Evolutionary conservation across 1,284 basidiomycete genomes (phyloP).

Genomic region (Trametes hirsuta): DNA sequence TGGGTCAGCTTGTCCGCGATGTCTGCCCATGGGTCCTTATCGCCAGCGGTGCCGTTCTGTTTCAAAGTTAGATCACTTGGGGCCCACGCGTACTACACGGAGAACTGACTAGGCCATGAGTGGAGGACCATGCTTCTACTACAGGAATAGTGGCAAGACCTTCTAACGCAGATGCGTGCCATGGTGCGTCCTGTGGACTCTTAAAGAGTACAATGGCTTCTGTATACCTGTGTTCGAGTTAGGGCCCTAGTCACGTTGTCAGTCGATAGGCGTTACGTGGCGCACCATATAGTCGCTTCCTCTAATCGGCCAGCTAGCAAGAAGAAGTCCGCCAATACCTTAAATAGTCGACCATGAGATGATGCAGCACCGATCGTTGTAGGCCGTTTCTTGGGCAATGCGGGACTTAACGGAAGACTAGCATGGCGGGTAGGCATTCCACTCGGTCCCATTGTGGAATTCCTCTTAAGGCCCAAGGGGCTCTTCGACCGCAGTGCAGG

Average conservation of each 20-base stretch:
- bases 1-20: conserved; percentile 70
- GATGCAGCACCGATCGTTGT: conserved; percentile 69
- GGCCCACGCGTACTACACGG: neutral
- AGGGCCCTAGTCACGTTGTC: neutral
- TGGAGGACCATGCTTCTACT: conserved; percentile 82
- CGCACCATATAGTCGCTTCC: conserved; percentile 81
- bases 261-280: neutral
- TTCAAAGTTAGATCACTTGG: neutral
- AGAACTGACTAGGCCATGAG: conserved; percentile 66
- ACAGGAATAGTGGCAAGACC: conserved; percentile 77
- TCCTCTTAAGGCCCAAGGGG: conserved; percentile 54
- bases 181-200: conserved; percentile 73
- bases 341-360: conserved; percentile 80
- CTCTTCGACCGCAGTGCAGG: conserved; percentile 37
- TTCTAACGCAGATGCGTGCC: conserved; percentile 88
- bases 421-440: conserved; percentile 47
- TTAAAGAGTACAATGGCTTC: conserved; percentile 81
- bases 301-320: conserved; percentile 79
- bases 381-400: conserved; percentile 57
- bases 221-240: conserved; percentile 64
- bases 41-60: conserved; percentile 45
- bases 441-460: conserved; percentile 49
- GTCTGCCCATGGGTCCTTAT: conserved; percentile 71
- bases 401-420: conserved; percentile 42
- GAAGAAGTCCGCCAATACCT: conserved; percentile 88